phyloP scores from a whole-genome alignment of 2,329 filamentous ascomycete species.

The Parafenestella ontariensis region DNA sequence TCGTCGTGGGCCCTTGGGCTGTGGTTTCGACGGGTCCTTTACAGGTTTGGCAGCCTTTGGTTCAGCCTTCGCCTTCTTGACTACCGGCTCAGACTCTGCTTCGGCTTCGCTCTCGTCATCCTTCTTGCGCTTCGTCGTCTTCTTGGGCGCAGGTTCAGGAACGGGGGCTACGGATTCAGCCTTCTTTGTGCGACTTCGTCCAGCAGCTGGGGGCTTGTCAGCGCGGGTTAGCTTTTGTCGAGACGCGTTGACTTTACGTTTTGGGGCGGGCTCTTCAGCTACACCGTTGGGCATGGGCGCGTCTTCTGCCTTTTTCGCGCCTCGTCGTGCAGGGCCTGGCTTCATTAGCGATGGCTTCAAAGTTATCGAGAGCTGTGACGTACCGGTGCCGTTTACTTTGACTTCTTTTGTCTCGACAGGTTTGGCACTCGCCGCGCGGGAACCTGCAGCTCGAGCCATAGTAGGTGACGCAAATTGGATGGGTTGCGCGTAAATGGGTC shows the following conservation, averaged over 20 bases:
- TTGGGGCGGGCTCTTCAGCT: conserved; percentile 15
- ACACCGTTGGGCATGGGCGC: conserved; percentile 16
- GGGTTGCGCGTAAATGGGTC: conserved; percentile 22
- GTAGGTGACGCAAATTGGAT: conserved; percentile 16
- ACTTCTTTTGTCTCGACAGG: conserved; percentile 33
- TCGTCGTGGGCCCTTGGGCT: conserved; percentile 42
- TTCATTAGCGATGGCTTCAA: conserved; percentile 22
- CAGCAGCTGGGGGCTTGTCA: conserved; percentile 21
- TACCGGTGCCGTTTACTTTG: conserved; percentile 43
- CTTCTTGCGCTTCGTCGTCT: conserved; percentile 42
- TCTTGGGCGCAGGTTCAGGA: conserved; percentile 18
- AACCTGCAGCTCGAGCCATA: conserved; percentile 39
- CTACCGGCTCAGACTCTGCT: conserved; percentile 25
- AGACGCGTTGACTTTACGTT: conserved; percentile 23
- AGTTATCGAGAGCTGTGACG: conserved; percentile 21
- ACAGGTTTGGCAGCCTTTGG: conserved; percentile 21
- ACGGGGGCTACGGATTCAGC: conserved; percentile 30
- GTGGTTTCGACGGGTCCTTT: conserved; percentile 23
- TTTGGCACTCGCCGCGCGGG: conserved; percentile 39
- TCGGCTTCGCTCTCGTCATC: conserved; percentile 32
- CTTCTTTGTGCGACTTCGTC: conserved; percentile 37
- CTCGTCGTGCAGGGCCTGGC: conserved; percentile 24
- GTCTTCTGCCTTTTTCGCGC: conserved; percentile 36
- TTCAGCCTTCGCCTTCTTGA: conserved; percentile 34
- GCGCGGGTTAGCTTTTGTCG: conserved; percentile 4